A percentile compares a stretch with the other conserved stretches of the same genome.
phyloP scores from a whole-genome alignment of 2,329 filamentous ascomycete genomes.

The Aspergillus nomiae region DNA sequence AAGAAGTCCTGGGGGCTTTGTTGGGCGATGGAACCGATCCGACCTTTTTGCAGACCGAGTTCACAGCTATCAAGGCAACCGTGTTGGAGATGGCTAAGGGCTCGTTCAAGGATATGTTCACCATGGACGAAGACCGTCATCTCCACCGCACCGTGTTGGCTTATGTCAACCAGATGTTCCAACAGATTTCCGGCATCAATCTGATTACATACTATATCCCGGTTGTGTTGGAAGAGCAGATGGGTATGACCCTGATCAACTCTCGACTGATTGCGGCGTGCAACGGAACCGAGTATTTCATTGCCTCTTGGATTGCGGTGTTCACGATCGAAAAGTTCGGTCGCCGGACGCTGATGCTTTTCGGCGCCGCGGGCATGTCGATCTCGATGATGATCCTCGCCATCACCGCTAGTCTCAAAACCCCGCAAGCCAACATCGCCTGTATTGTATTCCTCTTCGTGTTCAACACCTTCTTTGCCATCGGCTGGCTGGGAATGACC shows the following conservation, averaged over 20 bases:
- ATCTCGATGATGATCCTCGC: slow-evolving; percentile 65
- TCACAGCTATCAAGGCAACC: slow-evolving; percentile 56
- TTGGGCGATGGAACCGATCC: slow-evolving; percentile 51
- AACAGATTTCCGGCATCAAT: slow-evolving; percentile 50
- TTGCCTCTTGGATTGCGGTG: slow-evolving; percentile 53
- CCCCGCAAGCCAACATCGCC: slow-evolving; percentile 26
- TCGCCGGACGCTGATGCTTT: slow-evolving; percentile 69
- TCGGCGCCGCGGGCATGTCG: slow-evolving; percentile 66
- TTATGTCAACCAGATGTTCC: slow-evolving; percentile 61
- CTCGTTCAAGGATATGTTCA: slow-evolving; percentile 61
- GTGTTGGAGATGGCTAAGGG: slow-evolving; percentile 52
- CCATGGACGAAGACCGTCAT: slow-evolving; percentile 58
- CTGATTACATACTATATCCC: slow-evolving; percentile 50
- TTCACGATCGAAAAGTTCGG: slow-evolving; percentile 54
- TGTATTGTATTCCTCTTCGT: slow-evolving; percentile 55
- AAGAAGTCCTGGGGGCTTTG: slow-evolving; percentile 50
- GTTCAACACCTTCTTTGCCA: slow-evolving; percentile 69
- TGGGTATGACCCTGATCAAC: slow-evolving; percentile 42
- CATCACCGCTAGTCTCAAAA: slow-evolving; percentile 28
- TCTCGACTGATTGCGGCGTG: slow-evolving; percentile 55
- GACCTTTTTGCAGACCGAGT: slow-evolving; percentile 49
- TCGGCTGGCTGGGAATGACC: slow-evolving; percentile 65
- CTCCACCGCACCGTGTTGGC: slow-evolving; percentile 58
- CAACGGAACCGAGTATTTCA: slow-evolving; percentile 58
- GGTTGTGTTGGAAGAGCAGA: slow-evolving; percentile 45